Evolutionary conservation across 345 rosid species (phyloP), one percentile per base, ranked within the genome.

Genomic region (Pistacia integerrima): DNA sequence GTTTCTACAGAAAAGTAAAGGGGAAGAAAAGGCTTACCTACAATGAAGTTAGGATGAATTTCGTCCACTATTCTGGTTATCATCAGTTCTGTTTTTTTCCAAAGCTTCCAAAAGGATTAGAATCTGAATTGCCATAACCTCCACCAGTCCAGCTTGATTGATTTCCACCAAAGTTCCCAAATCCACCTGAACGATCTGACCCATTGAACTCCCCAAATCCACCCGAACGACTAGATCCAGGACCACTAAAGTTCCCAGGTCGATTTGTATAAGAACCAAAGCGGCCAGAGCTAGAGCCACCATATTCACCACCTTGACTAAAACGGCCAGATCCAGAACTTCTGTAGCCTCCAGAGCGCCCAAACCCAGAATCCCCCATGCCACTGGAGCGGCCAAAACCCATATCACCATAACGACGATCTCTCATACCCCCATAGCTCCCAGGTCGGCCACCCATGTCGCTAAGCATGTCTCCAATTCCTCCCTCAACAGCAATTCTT

Each of bases 401-500:
- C 49, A 48, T 30, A 76, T 78, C 87, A 77, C 88, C 87, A 74
- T 49, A 80, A 62, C 83, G 75, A 18, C 90, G 88, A 74, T 83
- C 86, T 72, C 92, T 82, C 81, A 67, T 70, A 33, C 89, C 87
- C 54, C 93, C 90, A 78, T 56, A 80, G 35, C 82, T 81, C 71
- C 82, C 78, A 63, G 70, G 76, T 64, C 84, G 88, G 76, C 83
- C 69, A 74, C 86, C 82, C 75, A 87, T 81, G 62, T 83, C 86
- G 77, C 63, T 75, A 8, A 59, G 60, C 86, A 89, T 87, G 74
- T 87, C 86, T 44, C 44, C 77, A 49, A 78, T 80, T 75, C 83
- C 90, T 74, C 84, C 89, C 65, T 89, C 91, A 58, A 70, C 87
- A n/a, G 84, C 70, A 8, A 94, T 86, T 79, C 79, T 90, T 56